Evolutionary conservation across 2,329 filamentous ascomycete species (phyloP).

Genomic region (Thelonectria discophora): DNA sequence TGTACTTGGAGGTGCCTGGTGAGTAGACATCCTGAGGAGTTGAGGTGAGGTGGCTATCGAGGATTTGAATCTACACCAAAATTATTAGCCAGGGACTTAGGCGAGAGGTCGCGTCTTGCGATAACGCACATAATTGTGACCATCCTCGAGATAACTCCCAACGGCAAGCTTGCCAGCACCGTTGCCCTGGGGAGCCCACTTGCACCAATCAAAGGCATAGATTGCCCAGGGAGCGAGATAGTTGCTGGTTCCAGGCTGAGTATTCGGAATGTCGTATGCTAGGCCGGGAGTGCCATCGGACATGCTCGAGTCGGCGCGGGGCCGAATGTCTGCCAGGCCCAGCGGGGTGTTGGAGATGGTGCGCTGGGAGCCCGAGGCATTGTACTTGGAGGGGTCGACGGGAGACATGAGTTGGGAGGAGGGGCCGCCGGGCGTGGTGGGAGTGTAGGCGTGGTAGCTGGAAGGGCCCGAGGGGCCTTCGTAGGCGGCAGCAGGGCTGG

Average conservation of each 20-base stretch:
- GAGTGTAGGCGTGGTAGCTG: conserved; percentile 64
- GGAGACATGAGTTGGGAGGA: conserved; percentile 72
- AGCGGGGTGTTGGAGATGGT: conserved; percentile 84
- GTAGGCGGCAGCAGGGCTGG: conserved; percentile 75
- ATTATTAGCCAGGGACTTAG: conserved; percentile 16
- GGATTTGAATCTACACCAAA: conserved; percentile 85
- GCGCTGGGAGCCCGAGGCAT: conserved; percentile 65
- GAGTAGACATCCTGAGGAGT: conserved; percentile 74
- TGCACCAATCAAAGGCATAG: conserved; percentile 99
- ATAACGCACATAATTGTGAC: conserved; percentile 87
- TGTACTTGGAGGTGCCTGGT: conserved; percentile 76
- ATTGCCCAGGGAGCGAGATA: conserved; percentile 94
- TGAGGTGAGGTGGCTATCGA: conserved; percentile 82
- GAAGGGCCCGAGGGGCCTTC: conserved; percentile 61
- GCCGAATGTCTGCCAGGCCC: conserved; percentile 90
- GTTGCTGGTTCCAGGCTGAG: conserved; percentile 81
- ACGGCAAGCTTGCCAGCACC: conserved; percentile 92
- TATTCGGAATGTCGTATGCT: conserved; percentile 72
- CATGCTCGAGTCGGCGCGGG: conserved; percentile 82
- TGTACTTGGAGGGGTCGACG: conserved; percentile 62
- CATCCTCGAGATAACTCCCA: conserved; percentile 96
- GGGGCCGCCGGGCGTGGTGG: conserved; percentile 71
- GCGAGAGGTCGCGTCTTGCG: not conserved
- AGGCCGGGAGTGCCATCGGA: conserved; percentile 73
- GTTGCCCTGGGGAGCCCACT: conserved; percentile 85